Base-by-base conservation (phyloP, 495 filamentous ascomycete genomes). In the Penicillium fimorum region DNA sequence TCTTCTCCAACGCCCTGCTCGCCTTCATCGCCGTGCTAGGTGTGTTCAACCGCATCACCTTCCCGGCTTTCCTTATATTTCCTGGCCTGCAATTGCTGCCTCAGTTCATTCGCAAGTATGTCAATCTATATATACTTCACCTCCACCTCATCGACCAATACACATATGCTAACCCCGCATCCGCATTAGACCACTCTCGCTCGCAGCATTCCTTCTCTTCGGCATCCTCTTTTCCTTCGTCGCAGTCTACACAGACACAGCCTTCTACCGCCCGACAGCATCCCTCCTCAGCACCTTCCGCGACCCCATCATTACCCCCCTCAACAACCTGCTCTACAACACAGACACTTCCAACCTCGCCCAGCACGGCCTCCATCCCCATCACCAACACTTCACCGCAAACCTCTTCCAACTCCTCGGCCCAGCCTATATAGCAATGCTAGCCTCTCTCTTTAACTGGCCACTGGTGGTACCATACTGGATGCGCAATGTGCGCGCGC, bases 31-130 rank as follows among this genome's bases (percentile, higher is more conserved):
- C 85, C 24, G 87, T 96, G 35, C 87, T 91, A 45, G 93, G 94
- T 38, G 77, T 90, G 54, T 98, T 97, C 74, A 98, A 96, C 70
- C 84, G 94, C 38, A 95, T 97, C 67, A 98, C 94, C 5, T 97
- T 97, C 66, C 94, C 93, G 50, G 93, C 92, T 13, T 98, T 92
- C 58, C 70, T 97, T 48, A 59, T 96, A 25, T 76, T 96, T 54
- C 92, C 95, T 18, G 86, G 84, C 11, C 75, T 96, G 61, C 84
- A 86, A 64, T 79, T 97, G 48, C 70, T 96, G 61, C 91, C 91
- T 32, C 88, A 95, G 80, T 93, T 96, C 67, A 67, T 80, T 70
- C 84, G 84, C 69, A 91, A 85, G 92, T 94, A 71, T 64, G 84
- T 74, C 7, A 15, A 52, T 52, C 29, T 37, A 18, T 8, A 42